phyloP scores from a whole-genome alignment of 1,284 basidiomycete genomes.

The Marasmius sp. region DNA sequence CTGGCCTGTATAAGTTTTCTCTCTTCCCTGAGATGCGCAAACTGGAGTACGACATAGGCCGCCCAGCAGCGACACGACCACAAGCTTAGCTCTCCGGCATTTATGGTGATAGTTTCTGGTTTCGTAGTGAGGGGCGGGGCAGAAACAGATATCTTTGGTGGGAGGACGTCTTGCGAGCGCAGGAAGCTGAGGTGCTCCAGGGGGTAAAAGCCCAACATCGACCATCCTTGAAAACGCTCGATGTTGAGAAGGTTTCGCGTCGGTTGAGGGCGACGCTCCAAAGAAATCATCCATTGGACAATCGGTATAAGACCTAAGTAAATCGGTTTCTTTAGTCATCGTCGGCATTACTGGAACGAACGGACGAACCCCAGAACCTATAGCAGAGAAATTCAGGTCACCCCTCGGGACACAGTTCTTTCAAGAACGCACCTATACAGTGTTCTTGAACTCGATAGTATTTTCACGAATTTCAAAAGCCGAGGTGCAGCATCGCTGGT shows the following conservation, averaged over 20 bases:
- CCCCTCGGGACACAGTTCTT: neutral
- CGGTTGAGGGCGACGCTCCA: conserved; percentile 68
- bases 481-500: conserved; percentile 53
- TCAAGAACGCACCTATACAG: conserved; percentile 43
- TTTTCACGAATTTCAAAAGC: conserved; percentile 51
- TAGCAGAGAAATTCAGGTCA: neutral
- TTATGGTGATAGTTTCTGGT: conserved; percentile 42
- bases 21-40: conserved; percentile 70
- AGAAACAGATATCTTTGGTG: conserved; percentile 46
- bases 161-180: conserved; percentile 61
- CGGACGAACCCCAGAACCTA: conserved; percentile 63
- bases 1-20: conserved; percentile 52
- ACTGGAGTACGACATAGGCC: conserved; percentile 70
- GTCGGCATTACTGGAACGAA: neutral
- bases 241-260: conserved; percentile 71
- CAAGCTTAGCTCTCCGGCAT: conserved; percentile 48
- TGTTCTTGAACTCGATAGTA: conserved; percentile 67
- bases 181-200: conserved; percentile 80
- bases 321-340: neutral
- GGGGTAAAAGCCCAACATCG: conserved; percentile 82
- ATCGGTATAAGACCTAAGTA: conserved; percentile 69
- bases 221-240: conserved; percentile 81
- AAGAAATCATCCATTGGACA: conserved; percentile 71
- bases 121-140: conserved; percentile 39
- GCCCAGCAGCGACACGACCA: conserved; percentile 83